These are phyloP conservation scores for Rhododendron mucronatum DNA, from an alignment of 148 eudicot species.

Conservation along the genomic window DNA sequence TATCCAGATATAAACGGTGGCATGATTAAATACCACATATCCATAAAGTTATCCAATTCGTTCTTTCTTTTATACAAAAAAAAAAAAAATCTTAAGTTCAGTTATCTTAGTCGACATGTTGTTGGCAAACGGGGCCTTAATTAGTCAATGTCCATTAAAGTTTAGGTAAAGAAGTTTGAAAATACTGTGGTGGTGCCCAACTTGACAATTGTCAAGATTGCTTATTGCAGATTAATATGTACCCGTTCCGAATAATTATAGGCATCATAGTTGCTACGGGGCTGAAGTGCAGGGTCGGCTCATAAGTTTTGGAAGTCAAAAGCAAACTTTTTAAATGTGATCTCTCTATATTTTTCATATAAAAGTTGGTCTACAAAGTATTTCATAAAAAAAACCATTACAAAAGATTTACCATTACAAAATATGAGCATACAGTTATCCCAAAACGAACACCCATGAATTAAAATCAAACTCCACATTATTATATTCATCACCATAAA, in stretches of 20 bases:
- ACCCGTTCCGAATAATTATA: not conserved
- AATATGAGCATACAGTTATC: too few relatives aligned
- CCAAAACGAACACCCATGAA: too few relatives aligned
- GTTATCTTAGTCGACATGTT: not conserved
- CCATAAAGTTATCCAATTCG: not conserved
- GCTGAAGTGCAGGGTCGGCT: too few relatives aligned
- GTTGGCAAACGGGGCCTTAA: not conserved
- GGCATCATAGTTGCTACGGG: too few relatives aligned
- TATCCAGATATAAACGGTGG: not conserved
- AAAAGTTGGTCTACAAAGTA: too few relatives aligned
- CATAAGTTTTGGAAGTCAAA: too few relatives aligned
- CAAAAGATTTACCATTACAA: too few relatives aligned
- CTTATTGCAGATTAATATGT: not conserved
- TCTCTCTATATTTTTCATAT: too few relatives aligned
- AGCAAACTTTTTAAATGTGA: too few relatives aligned
- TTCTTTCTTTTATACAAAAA: not conserved
- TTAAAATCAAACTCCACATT: too few relatives aligned
- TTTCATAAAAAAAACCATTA: too few relatives aligned
- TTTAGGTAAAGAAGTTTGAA: not conserved
- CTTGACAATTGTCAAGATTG: not conserved
- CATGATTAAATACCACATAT: not conserved
- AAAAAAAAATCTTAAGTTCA: not conserved
- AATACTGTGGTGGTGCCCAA: not conserved
- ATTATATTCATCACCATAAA: too few relatives aligned
- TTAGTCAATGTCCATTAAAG: not conserved